Evolutionary conservation across 768 basidiomycete genomes (phyloP), one percentile per base, ranked within the genome.

Genomic region (Phaffia tasmanica): DNA sequence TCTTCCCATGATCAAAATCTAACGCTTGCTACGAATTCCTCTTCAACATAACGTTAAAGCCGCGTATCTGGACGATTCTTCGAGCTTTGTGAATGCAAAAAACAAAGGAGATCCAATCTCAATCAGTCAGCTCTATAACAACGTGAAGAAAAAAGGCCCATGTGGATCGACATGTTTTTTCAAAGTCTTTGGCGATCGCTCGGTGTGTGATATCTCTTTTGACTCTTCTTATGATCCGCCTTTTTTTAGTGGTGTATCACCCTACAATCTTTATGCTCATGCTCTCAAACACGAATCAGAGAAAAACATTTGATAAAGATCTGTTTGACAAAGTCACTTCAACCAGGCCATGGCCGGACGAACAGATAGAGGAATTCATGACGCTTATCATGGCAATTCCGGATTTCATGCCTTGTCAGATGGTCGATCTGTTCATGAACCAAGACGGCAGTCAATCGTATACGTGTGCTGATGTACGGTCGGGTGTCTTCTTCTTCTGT

Each of bases 311-410:
- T 11, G 35, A 42, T 11, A 42, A 42, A 42, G 35, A 42, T 42
- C 35, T 42, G 35, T 42, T 42, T 11, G 35, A 42, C 6, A 42
- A 42, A 11, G 11, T 42, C 35, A 42, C 11, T 42, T 42, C 35
- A 42, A 42, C 35, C 35, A 42, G 6, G 35, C 35, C 1, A 14
- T 67, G 66, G 66, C 55, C 66, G 5, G 61, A 63, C n/a, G 27
- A 51, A 11, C 42, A 63, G 50, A 23, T 61, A 11, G 66, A 67
- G 23, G 42, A 62, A 27, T 47, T 63, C n/a, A 61, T 67, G 51
- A 49, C 35, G 11, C 4, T 57, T 14, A 21, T 67, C 11, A 47
- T 47, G 19, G 29, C 48, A 1, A 50, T 50, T 14, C 66, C 66
- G 0, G 42, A 55, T 18, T 47, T 67, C 9, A 11, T 67, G 1